Evolutionary conservation across 495 filamentous ascomycete species (phyloP), one percentile per base, ranked within the genome.

Genomic region (Aspergillus conjunctus): DNA sequence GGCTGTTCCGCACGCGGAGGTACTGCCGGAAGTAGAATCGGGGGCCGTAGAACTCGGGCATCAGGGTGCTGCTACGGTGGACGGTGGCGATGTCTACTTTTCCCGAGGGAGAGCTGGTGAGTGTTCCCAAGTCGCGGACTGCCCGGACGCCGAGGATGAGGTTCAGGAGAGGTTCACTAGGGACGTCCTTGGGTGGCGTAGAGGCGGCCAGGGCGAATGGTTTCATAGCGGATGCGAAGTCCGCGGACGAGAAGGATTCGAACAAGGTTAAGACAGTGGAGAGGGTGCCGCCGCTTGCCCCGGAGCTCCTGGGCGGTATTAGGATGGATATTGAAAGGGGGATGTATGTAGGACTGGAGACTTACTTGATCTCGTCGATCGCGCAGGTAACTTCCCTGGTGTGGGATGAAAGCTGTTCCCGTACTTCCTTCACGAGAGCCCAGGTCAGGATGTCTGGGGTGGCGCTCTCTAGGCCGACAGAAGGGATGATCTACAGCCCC

Each of bases 401-500:
- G 8, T 79, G 77, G 11, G 78, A 76, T 1, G 76, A 73, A 22
- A 89, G 69, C 31, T 84, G 78, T 44, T 87, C 79, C 10, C 86
- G 85, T 52, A 94, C 81, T 46, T 81, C 71, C 22, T 82, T 81
- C 34, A 88, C 86, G 10, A 96, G 76, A 2, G 83, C 74, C 78
- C 83, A 96, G 33, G 91, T 80, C 37, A 92, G 71, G 20, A 97
- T 77, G 73, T 98, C 94, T 0, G 92, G 80, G 0, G 91, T 91
- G 1, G 87, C 91, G 39, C 90, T 93, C 68, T 98, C 94, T 50
- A 97, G 75, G 14, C 90, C 94, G 65, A 87, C 85, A 66, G 91
- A 88, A 9, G 91, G 90, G 54, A 98, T 92, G 58, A 97, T 89
- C 83, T 86, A 49, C 8, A 17, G n/a, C 20, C 8, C 5, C 22